phyloP scores from a whole-genome alignment of 192 early-diverging fungal species.

The Glomus cerebriforme region DNA sequence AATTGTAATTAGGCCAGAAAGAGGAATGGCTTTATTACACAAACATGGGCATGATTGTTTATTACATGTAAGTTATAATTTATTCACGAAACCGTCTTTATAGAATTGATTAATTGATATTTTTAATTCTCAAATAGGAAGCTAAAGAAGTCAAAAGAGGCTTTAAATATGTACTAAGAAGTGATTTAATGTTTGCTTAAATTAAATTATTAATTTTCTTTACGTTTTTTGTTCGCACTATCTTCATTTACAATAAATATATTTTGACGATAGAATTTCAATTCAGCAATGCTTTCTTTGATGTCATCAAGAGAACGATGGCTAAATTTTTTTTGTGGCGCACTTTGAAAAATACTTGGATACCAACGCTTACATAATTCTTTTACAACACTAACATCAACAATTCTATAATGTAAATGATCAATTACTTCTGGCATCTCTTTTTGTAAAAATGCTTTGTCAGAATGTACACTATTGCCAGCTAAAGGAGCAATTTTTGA shows the following conservation, averaged over 20 bases:
- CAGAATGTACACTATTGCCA: conserved; percentile 93
- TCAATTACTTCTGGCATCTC: conserved; percentile 78
- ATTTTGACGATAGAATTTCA: conserved; percentile 69
- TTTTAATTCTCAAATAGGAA: conserved; percentile 24
- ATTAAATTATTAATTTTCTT: not conserved
- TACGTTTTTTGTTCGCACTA: not conserved
- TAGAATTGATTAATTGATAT: not conserved
- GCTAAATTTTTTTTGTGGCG: conserved; percentile 60
- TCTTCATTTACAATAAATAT: conserved; percentile 53
- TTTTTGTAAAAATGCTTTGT: conserved; percentile 79
- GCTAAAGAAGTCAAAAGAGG: conserved; percentile 43
- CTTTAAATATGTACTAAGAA: conserved; percentile 45
- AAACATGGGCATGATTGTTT: conserved; percentile 44
- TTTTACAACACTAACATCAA: conserved; percentile 91
- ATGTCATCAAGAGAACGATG: conserved; percentile 94
- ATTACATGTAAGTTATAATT: conserved; percentile 35
- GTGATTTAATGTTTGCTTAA: conserved; percentile 43
- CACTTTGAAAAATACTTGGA: conserved; percentile 47
- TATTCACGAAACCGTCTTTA: not conserved
- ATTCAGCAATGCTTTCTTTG: conserved; percentile 85
- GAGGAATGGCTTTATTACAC: conserved; percentile 47
- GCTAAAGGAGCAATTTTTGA: conserved; percentile 71
- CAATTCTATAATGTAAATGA: conserved; percentile 82
- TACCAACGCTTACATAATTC: conserved; percentile 86
- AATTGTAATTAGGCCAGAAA: conserved; percentile 36